phyloP scores from a whole-genome alignment of 1,284 basidiomycete genomes.

The Phellopilus nigrolimitatus region DNA sequence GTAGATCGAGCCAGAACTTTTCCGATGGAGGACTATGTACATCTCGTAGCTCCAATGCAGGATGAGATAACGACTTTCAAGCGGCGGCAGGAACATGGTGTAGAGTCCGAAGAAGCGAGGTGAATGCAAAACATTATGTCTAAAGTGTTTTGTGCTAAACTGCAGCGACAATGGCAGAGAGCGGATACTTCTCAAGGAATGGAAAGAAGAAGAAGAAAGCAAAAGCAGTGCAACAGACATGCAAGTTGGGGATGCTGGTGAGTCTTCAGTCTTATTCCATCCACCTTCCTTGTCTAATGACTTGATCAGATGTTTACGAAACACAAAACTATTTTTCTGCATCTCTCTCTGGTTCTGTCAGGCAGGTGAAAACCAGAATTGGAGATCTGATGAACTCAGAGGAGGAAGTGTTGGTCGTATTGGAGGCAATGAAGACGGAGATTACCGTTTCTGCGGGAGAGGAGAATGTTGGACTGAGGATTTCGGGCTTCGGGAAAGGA shows the following conservation, averaged over 20 bases:
- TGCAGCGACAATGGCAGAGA: constrained; percentile 28
- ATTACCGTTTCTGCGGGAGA: constrained; percentile 44
- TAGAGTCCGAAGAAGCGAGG: constrained; percentile 39
- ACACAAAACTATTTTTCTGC: constrained; percentile 30
- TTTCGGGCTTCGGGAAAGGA: constrained; percentile 37
- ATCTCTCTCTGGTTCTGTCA: constrained; percentile 50
- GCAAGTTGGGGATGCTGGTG: not conserved
- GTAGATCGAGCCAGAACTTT: constrained; percentile 47
- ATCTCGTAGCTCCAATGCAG: constrained; percentile 40
- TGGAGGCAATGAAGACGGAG: constrained; percentile 77
- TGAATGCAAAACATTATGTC: constrained; percentile 22
- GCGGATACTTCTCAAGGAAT: constrained; percentile 30
- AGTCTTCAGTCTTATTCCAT: not conserved
- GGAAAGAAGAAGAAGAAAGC: constrained; percentile 26
- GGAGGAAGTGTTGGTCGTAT: constrained; percentile 48
- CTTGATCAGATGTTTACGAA: constrained; percentile 18
- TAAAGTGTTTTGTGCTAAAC: not conserved
- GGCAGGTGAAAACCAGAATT: constrained; percentile 46
- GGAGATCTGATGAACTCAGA: constrained; percentile 43
- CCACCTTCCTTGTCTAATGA: too few species aligned
- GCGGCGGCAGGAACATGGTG: constrained; percentile 33
- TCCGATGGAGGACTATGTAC: constrained; percentile 48
- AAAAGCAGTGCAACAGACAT: not conserved
- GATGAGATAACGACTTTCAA: constrained; percentile 43
- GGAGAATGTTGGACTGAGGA: constrained; percentile 40